Evolutionary conservation across 257 asterid genomes (phyloP), one percentile per base, ranked within the genome.

Genomic region (Coffea eugenioides): DNA sequence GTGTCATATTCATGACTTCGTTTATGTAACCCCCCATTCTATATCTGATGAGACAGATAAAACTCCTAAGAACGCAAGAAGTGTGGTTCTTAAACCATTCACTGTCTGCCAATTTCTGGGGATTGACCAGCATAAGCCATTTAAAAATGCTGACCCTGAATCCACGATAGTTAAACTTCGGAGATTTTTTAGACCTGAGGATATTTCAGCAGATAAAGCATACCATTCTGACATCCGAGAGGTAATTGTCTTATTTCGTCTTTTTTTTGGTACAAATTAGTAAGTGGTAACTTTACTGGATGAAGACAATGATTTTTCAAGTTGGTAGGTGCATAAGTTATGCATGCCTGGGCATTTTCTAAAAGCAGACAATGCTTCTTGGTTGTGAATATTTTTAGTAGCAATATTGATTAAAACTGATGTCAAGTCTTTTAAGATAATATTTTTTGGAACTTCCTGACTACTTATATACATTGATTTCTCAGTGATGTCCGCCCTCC

Each of bases 171-270:
- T 77, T 59, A 77, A 49, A 21, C 76, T 82, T 10, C 48, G 74
- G 57, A 79, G 85, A 31, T 82, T 70, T 78, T 82, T 77, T 62
- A 82, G 85, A 48, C 85, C 85, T 3, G 85, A 82, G 36, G 85
- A 82, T 27, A 82, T 82, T 46, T 72, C 82, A 16, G 70, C 78
- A 18, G 85, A 82, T 76, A 77, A 77, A 71, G 82, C 82, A 31
- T 73, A 82, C 79, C 62, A 36, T 52, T 82, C 82, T 48, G 82
- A 82, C 72, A 77, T 82, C 23, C 79, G 79, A 49, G 85, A 77
- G 85, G 85, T 82, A 77, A 56, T 13, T 45, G 20, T 62, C 70
- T 66, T 15, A 9, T 49, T 76, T 43, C 13, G 64, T 39, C 57
- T 15, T 76, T 62, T 62, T 16, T 31, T 18, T 0, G 3, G 0